Percentiles rank a stretch among this genome's conserved stretches.
Conservation (phyloP, 208 protist genomes). For the Herpetomonas samuelpessoai region DNA sequence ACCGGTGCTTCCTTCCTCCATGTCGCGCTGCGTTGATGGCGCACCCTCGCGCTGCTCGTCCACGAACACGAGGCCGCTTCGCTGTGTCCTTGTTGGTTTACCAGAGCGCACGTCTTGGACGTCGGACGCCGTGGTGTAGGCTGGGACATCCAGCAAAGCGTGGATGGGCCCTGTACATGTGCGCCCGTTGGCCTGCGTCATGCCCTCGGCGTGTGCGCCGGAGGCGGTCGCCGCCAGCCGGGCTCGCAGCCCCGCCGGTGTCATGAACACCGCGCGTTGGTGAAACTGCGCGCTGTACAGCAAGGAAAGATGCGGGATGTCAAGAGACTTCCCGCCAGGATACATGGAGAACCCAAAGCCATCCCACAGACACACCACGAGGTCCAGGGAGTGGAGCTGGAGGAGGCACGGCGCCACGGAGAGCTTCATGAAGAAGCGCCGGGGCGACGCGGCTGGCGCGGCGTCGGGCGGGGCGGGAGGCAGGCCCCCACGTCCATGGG, state of each 20-base stretch:
- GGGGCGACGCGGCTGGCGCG: background rate
- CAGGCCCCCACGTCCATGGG: slow-evolving; percentile 19
- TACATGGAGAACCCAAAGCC: slow-evolving; percentile 17
- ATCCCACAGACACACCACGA: slow-evolving; percentile 45
- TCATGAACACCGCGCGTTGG: background rate
- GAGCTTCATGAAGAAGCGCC: slow-evolving; percentile 25
- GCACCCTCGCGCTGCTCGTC: background rate
- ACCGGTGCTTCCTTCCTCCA: background rate
- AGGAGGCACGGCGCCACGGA: slow-evolving; percentile 31
- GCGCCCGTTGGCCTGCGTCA: background rate
- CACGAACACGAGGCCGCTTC: background rate
- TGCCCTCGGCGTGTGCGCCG: slow-evolving; percentile 10
- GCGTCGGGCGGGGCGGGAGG: background rate
- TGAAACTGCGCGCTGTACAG: background rate
- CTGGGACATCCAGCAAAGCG: background rate
- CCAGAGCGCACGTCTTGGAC: background rate
- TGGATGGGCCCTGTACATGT: background rate
- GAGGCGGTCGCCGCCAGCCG: slow-evolving; percentile 4
- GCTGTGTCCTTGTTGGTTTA: too few relatives aligned
- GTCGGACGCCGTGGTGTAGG: background rate
- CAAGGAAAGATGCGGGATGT: slow-evolving; percentile 19
- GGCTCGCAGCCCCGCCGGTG: slow-evolving; percentile 1
- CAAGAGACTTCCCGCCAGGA: slow-evolving; percentile 20
- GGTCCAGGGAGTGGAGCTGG: slow-evolving; percentile 25
- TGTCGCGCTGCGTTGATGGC: background rate